Evolutionary conservation across 129 eudicot genomes (phyloP).

Genomic region (Helichrysum umbraculigerum): DNA sequence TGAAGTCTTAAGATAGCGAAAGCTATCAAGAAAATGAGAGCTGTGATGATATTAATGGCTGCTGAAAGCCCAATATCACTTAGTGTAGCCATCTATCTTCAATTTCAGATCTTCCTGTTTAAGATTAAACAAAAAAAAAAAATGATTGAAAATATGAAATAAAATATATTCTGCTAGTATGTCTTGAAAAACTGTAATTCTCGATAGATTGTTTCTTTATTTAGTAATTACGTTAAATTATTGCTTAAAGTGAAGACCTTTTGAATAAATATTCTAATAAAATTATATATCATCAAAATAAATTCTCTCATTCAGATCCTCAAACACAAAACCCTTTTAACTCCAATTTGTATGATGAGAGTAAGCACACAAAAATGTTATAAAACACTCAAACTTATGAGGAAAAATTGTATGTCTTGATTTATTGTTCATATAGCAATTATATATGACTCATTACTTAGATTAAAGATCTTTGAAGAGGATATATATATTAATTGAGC

Average conservation of each 20-base stretch:
- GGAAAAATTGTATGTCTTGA: too few species aligned
- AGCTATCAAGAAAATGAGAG: constrained; percentile 66
- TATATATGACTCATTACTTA: not conserved
- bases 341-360: not conserved
- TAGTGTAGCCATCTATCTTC: constrained; percentile 67
- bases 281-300: too few species aligned
- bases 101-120: constrained; percentile 26
- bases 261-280: not conserved
- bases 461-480: not conserved
- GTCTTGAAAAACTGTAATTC: constrained; percentile 2
- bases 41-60: constrained; percentile 66
- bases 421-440: not conserved
- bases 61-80: constrained; percentile 81
- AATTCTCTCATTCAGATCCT: not conserved
- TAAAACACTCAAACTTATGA: not conserved
- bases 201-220: not conserved
- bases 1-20: constrained; percentile 80
- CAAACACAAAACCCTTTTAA: constrained; percentile 3
- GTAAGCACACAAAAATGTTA: not conserved
- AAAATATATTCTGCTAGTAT: not conserved
- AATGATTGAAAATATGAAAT: not conserved
- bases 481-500: not conserved
- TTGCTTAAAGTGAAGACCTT: not conserved
- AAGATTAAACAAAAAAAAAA: constrained; percentile 1
- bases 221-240: not conserved